Conservation (phyloP, 441 rosid genomes). For the Erysimum cheiri region DNA sequence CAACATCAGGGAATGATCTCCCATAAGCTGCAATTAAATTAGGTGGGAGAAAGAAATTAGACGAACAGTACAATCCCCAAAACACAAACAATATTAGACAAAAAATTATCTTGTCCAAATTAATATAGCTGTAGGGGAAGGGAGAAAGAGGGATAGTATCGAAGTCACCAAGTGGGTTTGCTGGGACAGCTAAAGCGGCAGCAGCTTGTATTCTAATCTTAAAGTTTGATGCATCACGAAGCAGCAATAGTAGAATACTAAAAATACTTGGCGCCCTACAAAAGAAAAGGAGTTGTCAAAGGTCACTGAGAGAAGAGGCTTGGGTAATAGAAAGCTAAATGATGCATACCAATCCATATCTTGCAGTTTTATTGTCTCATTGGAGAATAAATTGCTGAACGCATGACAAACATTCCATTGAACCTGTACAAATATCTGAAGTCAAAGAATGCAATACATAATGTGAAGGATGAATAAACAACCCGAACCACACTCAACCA, state of each 20-base stretch:
- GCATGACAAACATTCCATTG: slow-evolving; percentile 98
- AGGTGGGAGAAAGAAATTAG: slow-evolving; percentile 23
- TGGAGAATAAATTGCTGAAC: slow-evolving; percentile 81
- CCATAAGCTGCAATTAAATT: slow-evolving; percentile 68
- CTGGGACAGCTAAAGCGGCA: slow-evolving; percentile 89
- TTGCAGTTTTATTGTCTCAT: slow-evolving; percentile 73
- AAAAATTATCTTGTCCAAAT: neutral
- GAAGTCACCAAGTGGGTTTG: slow-evolving; percentile 64
- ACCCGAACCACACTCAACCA: neutral
- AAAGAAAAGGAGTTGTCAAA: slow-evolving; percentile 32
- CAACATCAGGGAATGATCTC: slow-evolving; percentile 81
- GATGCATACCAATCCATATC: slow-evolving; percentile 82
- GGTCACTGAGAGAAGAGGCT: slow-evolving; percentile 26
- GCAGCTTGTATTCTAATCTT: slow-evolving; percentile 98
- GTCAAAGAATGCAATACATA: slow-evolving; percentile 29
- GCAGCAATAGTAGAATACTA: slow-evolving; percentile 73
- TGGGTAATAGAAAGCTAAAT: slow-evolving; percentile 36
- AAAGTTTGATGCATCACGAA: slow-evolving; percentile 92
- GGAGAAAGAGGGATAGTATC: neutral
- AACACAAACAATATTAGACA: neutral
- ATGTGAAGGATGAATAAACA: slow-evolving; percentile 8
- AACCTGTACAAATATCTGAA: slow-evolving; percentile 61
- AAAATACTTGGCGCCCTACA: slow-evolving; percentile 93
- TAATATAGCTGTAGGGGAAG: slow-evolving; percentile 16
- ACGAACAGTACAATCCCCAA: slow-evolving; percentile 20